Conservation (phyloP, 2,329 filamentous ascomycete genomes). For the Macroventuria anomochaeta region DNA sequence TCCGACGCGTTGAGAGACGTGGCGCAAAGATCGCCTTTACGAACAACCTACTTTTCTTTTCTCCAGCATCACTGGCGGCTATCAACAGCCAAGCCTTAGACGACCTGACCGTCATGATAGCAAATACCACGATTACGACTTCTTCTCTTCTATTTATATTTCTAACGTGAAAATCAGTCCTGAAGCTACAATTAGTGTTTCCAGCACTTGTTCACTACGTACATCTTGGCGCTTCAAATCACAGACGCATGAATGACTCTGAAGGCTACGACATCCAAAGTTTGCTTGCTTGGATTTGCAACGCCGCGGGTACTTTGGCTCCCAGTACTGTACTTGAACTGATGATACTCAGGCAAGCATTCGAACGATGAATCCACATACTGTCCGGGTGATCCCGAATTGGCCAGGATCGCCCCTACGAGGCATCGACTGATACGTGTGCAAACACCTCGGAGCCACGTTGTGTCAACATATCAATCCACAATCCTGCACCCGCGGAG, state of each 20-base stretch:
- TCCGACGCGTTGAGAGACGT: neutral
- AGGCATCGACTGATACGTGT: neutral
- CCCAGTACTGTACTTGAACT: neutral
- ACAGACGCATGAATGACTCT: too few relatives aligned
- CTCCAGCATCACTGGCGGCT: neutral
- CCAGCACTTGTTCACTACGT: too few relatives aligned
- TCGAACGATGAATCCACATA: neutral
- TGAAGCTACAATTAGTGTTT: too few relatives aligned
- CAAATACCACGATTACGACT: slow-evolving; percentile 11
- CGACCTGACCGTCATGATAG: slow-evolving; percentile 7
- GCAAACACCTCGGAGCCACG: neutral
- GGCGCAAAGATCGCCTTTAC: slow-evolving; percentile 1
- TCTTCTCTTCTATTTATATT: neutral
- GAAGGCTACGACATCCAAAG: neutral
- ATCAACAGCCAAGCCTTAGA: neutral
- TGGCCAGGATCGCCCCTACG: neutral
- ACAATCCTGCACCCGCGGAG: neutral
- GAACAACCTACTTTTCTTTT: neutral
- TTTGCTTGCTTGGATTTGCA: neutral
- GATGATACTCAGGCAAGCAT: neutral
- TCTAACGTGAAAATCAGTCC: too few relatives aligned
- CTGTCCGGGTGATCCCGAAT: neutral
- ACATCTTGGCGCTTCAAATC: too few relatives aligned
- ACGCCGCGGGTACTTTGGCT: neutral
- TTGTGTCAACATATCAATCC: neutral